Evolutionary conservation across 805 yeast species (phyloP).

Genomic region (Metschnikowia sp.): DNA sequence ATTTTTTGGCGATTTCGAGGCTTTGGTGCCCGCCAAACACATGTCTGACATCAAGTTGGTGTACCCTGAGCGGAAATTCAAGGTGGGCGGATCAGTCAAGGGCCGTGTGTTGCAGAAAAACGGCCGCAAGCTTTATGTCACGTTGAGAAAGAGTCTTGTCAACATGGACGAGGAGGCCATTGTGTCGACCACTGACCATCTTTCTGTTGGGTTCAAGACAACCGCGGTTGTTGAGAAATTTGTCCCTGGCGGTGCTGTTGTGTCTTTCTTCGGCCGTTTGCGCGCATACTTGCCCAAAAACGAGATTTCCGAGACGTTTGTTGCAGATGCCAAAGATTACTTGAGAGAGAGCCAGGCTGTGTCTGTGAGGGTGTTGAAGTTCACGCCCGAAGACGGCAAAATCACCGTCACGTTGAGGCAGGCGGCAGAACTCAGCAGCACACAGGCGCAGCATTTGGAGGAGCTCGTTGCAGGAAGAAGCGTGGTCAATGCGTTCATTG

Average conservation of each 20-base stretch:
- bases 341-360: constrained; percentile 84
- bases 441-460: constrained; percentile 45
- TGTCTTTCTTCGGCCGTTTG: constrained; percentile 76
- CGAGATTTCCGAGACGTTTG: constrained; percentile 88
- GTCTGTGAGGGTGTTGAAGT: constrained; percentile 56
- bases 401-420: constrained; percentile 74
- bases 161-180: constrained; percentile 57
- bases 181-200: constrained; percentile 37
- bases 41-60: constrained; percentile 80
- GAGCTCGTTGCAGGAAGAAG: constrained; percentile 59
- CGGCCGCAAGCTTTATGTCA: constrained; percentile 51
- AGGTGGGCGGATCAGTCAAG: constrained; percentile 75
- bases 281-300: constrained; percentile 80
- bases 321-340: constrained; percentile 71
- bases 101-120: constrained; percentile 63
- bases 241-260: constrained; percentile 73
- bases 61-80: constrained; percentile 90
- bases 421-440: constrained; percentile 48
- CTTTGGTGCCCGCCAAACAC: constrained; percentile 68
- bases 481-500: constrained; percentile 54
- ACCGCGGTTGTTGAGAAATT: constrained; percentile 73
- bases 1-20: constrained; percentile 65
- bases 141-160: constrained; percentile 83
- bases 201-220: constrained; percentile 47
- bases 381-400: constrained; percentile 51